Conservation (phyloP, 345 rosid genomes). For the Rhodamnia rubescens region DNA sequence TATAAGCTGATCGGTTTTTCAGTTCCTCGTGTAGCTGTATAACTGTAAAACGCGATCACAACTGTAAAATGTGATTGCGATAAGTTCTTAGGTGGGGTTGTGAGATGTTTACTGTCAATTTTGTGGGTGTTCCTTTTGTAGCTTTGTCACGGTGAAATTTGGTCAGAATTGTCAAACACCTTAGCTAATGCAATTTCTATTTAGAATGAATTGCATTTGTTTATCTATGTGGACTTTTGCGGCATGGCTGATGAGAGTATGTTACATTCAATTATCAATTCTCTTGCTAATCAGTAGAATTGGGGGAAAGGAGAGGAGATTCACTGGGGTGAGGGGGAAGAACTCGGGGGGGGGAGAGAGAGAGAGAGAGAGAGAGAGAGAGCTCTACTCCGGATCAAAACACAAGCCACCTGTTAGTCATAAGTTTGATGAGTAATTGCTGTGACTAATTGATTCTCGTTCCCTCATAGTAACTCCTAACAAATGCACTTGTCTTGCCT, state of each 20-base stretch:
- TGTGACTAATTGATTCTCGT: not conserved
- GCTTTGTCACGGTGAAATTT: not conserved
- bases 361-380: not conserved
- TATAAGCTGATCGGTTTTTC: not conserved
- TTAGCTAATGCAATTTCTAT: not conserved
- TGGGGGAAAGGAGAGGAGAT: not conserved
- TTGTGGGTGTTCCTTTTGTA: not conserved
- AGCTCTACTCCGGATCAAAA: rapidly evolving
- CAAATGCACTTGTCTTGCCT: not conserved
- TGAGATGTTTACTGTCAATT: not conserved
- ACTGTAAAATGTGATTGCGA: not conserved
- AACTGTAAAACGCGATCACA: not conserved
- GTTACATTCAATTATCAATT: not conserved
- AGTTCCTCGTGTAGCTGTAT: not conserved
- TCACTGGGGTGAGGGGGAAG: not conserved
- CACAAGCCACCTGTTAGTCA: not conserved
- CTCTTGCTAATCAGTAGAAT: not conserved
- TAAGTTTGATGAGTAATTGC: not conserved
- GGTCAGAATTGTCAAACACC: not conserved
- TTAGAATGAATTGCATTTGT: not conserved
- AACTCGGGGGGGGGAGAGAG: not conserved
- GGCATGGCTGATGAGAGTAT: not conserved
- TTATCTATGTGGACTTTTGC: not conserved
- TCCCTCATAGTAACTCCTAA: not conserved
- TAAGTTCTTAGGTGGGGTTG: not conserved